Conservation (phyloP, 495 filamentous ascomycete genomes). For the Lasiosphaeria ovina region DNA sequence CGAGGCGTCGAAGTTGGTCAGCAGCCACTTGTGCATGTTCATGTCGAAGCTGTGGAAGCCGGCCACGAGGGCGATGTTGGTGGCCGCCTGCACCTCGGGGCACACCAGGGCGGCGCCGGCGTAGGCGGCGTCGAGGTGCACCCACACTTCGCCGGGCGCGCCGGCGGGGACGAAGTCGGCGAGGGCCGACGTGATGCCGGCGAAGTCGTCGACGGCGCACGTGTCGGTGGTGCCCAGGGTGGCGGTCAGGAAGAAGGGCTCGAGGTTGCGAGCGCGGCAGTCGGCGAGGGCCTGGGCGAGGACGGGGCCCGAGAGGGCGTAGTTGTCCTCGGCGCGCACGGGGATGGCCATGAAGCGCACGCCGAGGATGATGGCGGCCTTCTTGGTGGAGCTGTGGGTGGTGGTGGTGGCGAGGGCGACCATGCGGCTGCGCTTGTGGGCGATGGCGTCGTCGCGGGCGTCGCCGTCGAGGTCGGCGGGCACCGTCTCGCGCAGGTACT, state of each 20-base stretch:
- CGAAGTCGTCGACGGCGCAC: constrained; percentile 81
- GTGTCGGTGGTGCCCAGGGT: constrained; percentile 86
- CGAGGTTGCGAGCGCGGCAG: constrained; percentile 60
- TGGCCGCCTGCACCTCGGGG: constrained; percentile 63
- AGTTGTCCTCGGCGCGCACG: constrained; percentile 58
- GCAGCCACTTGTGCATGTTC: constrained; percentile 98
- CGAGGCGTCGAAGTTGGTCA: constrained; percentile 92
- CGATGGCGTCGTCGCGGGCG: constrained; percentile 63
- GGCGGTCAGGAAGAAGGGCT: constrained; percentile 84
- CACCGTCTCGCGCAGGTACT: constrained; percentile 62
- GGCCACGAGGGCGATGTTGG: constrained; percentile 55
- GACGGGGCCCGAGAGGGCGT: constrained; percentile 65
- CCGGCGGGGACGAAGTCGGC: constrained; percentile 51
- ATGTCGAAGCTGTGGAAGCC: constrained; percentile 84
- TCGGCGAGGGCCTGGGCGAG: constrained; percentile 61
- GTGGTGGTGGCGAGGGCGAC: constrained; percentile 80
- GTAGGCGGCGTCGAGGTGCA: constrained; percentile 96
- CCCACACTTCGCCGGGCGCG: constrained; percentile 57
- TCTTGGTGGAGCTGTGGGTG: constrained; percentile 80
- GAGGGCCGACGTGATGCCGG: constrained; percentile 63
- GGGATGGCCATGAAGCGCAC: constrained; percentile 70
- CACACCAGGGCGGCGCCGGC: constrained; percentile 81
- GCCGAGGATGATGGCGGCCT: constrained; percentile 83
- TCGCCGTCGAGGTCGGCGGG: constrained; percentile 52
- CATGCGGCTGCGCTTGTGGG: constrained; percentile 63